Percentiles rank a stretch among this genome's conserved stretches.
Conservation (phyloP, 768 basidiomycete species). For the Pleurotus ostreatus region DNA sequence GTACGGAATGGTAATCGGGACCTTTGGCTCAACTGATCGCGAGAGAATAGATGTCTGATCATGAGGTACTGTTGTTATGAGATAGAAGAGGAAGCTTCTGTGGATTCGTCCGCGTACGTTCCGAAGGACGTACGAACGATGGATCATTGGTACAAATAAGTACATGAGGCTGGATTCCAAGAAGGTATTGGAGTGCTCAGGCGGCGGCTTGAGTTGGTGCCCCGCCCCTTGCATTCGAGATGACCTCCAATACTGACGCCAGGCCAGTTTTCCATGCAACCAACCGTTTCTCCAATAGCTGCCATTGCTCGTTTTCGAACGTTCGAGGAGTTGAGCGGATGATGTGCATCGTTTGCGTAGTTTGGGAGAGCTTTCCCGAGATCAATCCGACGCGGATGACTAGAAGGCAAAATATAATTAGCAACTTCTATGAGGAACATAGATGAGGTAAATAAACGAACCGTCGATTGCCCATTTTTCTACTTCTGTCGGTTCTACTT, state of each 20-base stretch:
- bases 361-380: constrained; percentile 81
- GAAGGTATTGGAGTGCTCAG: constrained; percentile 4
- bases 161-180: no score
- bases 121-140: no score
- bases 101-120: no score
- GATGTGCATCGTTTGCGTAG: constrained; percentile 67
- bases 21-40: no score
- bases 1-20: no score
- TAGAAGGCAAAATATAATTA: constrained; percentile 22
- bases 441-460: constrained; percentile 24
- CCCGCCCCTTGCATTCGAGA: constrained; percentile 44
- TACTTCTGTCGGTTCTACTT: constrained; percentile 62
- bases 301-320: constrained; percentile 81
- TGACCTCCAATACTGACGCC: constrained; percentile 64
- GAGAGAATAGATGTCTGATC: no score
- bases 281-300: constrained; percentile 67
- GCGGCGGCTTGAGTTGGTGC: constrained; percentile 19
- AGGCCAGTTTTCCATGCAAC: constrained; percentile 77
- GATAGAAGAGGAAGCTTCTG: no score
- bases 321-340: constrained; percentile 70
- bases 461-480: constrained; percentile 90
- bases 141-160: no score
- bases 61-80: no score
- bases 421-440: neutral
- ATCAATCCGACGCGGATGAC: constrained; percentile 80